Evolutionary conservation across 371 early-diverging fungal species (phyloP).

Genomic region (Rhizopus microsporus): DNA sequence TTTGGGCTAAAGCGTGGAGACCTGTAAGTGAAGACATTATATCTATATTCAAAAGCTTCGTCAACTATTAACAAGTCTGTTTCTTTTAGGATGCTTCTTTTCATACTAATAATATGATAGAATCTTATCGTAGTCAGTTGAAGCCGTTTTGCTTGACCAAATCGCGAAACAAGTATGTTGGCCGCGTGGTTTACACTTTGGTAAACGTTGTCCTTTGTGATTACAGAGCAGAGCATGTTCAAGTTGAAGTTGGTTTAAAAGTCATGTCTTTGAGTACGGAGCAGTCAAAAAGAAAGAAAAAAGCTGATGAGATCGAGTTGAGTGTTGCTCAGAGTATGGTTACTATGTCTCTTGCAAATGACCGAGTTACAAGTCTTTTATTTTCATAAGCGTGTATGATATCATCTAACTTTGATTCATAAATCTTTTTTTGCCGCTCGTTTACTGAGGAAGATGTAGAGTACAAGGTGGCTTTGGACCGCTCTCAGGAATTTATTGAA

Average conservation of each 20-base stretch:
- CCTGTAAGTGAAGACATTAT: background rate
- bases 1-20: constrained; percentile 7
- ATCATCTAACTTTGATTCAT: too few species aligned
- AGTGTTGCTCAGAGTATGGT: constrained; percentile 1
- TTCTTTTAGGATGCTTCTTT: constrained; percentile 5
- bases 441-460: background rate
- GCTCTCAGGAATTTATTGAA: background rate
- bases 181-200: constrained; percentile 4
- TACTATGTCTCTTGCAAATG: background rate
- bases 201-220: constrained; percentile 5
- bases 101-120: constrained; percentile 11
- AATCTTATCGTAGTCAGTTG: constrained; percentile 7
- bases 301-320: background rate
- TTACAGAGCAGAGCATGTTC: constrained; percentile 2
- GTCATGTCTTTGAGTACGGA: background rate
- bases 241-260: background rate
- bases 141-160: constrained; percentile 2
- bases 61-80: background rate
- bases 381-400: too few species aligned
- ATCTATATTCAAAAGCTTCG: background rate
- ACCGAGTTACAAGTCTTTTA: too few species aligned
- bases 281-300: constrained; percentile 1
- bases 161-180: background rate
- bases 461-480: background rate
- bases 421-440: background rate